Base-by-base conservation (phyloP, 305 asterid genomes). In the Fraxinus sp. region DNA sequence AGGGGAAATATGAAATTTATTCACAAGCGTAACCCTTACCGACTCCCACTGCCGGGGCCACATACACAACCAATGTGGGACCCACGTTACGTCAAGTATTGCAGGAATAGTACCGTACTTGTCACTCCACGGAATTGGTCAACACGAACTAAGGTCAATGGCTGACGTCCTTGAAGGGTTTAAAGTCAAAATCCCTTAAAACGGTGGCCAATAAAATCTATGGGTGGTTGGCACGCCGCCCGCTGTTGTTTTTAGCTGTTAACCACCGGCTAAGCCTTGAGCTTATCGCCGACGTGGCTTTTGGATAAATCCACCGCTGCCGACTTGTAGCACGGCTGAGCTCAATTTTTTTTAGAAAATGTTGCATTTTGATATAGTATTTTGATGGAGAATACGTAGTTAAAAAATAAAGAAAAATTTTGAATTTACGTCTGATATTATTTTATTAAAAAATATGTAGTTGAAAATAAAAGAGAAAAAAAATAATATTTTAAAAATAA, bases 221-320 rank as follows among this genome's bases (percentile, higher is more conserved):
- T 18, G 35, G 64, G 43, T 36, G 43, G 77, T 62, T 35, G 59
- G 59, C n/a, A 75, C 9, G 70, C 77, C 70, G 81, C 83, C 83
- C 80, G 83, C 77, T 24, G 39, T 22, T 75, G 4, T 73, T 24
- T 64, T 66, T 26, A 9, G 73, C 73, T 5, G 36, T 66, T 24
- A 26, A 59, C 30, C 13, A 62, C 71, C 32, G 14, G 71, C 68
- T 57, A 22, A 8, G 71, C 72, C 64, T 78, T n/a, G 62, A 66
- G 84, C 49, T 75, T 79, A 37, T 77, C 82, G 80, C 35, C 22
- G 70, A 83, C 86, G 88, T 80, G 86, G 84, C 72, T 43, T 75
- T 33, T 13, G 28, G 70, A 32, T 20, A 39, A 62, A 0, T 62
- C 28, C 28, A 1, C 71, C 6, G 5, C 32, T 20, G 71, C 71